Conservation (phyloP, 495 filamentous ascomycete species). For the Annulohypoxylon bovei region DNA sequence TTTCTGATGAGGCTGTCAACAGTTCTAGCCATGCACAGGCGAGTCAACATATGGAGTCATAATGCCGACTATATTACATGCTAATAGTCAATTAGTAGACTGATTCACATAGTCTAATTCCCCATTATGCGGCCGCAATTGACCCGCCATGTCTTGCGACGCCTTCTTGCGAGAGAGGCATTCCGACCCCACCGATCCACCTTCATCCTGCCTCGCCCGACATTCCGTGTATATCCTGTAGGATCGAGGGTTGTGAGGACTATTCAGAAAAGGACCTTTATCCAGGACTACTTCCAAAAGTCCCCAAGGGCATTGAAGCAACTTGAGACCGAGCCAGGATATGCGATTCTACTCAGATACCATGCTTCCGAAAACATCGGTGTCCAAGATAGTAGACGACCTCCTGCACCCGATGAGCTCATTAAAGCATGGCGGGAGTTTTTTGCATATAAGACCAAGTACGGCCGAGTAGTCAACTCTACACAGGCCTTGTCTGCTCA, state of each 20-base stretch:
- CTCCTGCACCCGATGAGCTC: constrained; percentile 68
- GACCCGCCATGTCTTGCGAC: constrained; percentile 52
- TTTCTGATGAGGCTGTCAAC: neutral
- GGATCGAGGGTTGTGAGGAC: constrained; percentile 42
- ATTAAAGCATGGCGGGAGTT: constrained; percentile 71
- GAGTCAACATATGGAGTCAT: constrained; percentile 14
- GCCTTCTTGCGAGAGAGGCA: constrained; percentile 44
- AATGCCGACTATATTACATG: neutral
- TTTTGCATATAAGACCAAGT: constrained; percentile 63
- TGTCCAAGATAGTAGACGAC: constrained; percentile 55
- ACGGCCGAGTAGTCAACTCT: constrained; percentile 64
- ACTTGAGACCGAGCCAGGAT: constrained; percentile 68
- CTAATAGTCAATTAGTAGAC: constrained; percentile 42
- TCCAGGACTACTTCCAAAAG: constrained; percentile 65
- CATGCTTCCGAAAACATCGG: constrained; percentile 49
- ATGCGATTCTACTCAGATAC: constrained; percentile 65
- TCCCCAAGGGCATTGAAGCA: constrained; percentile 62
- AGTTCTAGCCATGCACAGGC: constrained; percentile 47
- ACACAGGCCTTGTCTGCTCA: constrained; percentile 70
- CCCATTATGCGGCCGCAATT: constrained; percentile 83
- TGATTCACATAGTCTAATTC: constrained; percentile 41
- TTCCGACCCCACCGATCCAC: constrained; percentile 28
- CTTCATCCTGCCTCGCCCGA: constrained; percentile 22
- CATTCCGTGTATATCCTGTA: constrained; percentile 35
- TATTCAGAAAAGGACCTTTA: constrained; percentile 61